Conservation (phyloP, 768 basidiomycete species). For the Phanerochaete carnosa region DNA sequence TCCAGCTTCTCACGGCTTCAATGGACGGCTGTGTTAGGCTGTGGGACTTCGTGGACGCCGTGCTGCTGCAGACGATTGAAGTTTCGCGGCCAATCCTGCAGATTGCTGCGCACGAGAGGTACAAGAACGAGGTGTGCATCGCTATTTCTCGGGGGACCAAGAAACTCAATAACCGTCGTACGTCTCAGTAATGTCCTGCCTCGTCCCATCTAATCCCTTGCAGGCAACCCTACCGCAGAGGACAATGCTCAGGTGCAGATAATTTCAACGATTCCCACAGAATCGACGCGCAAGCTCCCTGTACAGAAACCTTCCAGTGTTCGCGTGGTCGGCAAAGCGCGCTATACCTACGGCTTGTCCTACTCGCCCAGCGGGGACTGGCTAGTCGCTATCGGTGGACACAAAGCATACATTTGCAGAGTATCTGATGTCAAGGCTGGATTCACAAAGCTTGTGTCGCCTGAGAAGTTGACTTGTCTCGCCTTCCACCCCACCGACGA, state of each 20-base stretch:
- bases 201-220: neutral
- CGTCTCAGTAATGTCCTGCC: slow-evolving; percentile 4
- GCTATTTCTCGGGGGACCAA: slow-evolving; percentile 52
- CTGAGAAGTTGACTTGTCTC: slow-evolving; percentile 77
- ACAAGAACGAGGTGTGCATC: slow-evolving; percentile 70
- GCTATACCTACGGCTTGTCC: slow-evolving; percentile 57
- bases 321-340: slow-evolving; percentile 62
- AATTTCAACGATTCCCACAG: slow-evolving; percentile 53
- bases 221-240: slow-evolving; percentile 30
- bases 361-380: slow-evolving; percentile 76
- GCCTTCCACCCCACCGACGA: slow-evolving; percentile 88
- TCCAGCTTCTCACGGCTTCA: slow-evolving; percentile 86
- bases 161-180: slow-evolving; percentile 34
- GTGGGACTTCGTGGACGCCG: slow-evolving; percentile 92
- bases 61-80: slow-evolving; percentile 70
- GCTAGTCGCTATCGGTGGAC: slow-evolving; percentile 71
- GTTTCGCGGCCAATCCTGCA: slow-evolving; percentile 67
- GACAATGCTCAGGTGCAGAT: slow-evolving; percentile 59
- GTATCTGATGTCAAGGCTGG: slow-evolving; percentile 56
- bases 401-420: slow-evolving; percentile 73
- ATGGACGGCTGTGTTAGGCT: slow-evolving; percentile 80
- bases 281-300: slow-evolving; percentile 36
- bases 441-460: slow-evolving; percentile 80
- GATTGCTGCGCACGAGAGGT: slow-evolving; percentile 66
- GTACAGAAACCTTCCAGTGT: slow-evolving; percentile 49